phyloP scores from a whole-genome alignment of 2,329 filamentous ascomycete genomes.

The Aspergillus candidus region DNA sequence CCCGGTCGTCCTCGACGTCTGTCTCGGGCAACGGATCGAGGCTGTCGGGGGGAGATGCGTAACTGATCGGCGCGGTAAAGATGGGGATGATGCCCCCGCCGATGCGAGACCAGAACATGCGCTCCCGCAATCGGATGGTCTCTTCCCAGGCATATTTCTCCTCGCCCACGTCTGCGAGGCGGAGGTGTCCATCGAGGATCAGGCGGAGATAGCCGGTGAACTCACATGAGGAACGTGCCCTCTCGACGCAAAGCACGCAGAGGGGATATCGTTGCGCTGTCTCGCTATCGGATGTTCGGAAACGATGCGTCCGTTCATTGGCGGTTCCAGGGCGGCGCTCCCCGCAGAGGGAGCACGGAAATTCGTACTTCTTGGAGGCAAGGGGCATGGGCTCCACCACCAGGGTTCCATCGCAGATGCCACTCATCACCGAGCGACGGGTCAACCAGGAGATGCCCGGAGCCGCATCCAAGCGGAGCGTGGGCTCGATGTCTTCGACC shows the following conservation, averaged over 20 bases:
- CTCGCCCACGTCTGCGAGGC: slow-evolving; percentile 73
- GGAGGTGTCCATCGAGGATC: slow-evolving; percentile 87
- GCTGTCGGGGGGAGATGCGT: no score
- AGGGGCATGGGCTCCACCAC: slow-evolving; percentile 82
- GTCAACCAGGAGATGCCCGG: slow-evolving; percentile 92
- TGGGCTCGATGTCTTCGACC: slow-evolving; percentile 89
- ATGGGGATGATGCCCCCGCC: slow-evolving; percentile 83
- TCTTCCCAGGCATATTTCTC: slow-evolving; percentile 93
- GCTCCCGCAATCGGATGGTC: slow-evolving; percentile 77
- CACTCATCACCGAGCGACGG: slow-evolving; percentile 72
- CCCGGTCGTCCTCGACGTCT: slow-evolving; percentile 1
- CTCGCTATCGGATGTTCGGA: slow-evolving; percentile 80
- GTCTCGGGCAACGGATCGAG: background rate
- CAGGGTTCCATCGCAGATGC: slow-evolving; percentile 77
- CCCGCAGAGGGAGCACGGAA: slow-evolving; percentile 80
- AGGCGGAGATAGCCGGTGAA: slow-evolving; percentile 88
- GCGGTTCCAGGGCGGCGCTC: slow-evolving; percentile 66
- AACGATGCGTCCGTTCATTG: slow-evolving; percentile 76
- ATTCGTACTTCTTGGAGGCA: slow-evolving; percentile 46
- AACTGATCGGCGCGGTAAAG: slow-evolving; percentile 26
- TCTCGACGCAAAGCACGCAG: slow-evolving; percentile 78
- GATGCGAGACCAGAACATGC: slow-evolving; percentile 95
- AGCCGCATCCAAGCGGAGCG: slow-evolving; percentile 78
- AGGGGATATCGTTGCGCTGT: slow-evolving; percentile 83
- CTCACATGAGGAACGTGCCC: slow-evolving; percentile 83